Conservation (phyloP, 495 filamentous ascomycete genomes). For the Podospora pseudocomata region DNA sequence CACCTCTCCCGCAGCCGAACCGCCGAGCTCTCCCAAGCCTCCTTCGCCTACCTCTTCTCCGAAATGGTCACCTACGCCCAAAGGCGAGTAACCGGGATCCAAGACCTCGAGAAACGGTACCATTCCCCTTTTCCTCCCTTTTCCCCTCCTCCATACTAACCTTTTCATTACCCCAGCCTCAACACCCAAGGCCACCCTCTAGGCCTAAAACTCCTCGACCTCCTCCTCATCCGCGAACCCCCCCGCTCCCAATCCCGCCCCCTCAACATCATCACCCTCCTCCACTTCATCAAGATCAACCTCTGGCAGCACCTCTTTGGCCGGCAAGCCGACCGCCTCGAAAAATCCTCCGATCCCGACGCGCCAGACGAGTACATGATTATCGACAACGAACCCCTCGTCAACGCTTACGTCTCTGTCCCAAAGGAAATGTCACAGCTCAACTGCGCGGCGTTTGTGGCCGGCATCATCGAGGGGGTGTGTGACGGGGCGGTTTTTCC, state of each 20-base stretch:
- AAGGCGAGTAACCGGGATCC: conserved; percentile 80
- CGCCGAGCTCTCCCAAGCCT: conserved; percentile 81
- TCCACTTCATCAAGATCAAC: conserved; percentile 88
- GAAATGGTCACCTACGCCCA: conserved; percentile 98
- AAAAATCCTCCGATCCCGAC: conserved; percentile 74
- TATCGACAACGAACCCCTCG: conserved; percentile 91
- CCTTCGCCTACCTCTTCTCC: conserved; percentile 91
- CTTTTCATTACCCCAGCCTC: conserved; percentile 52
- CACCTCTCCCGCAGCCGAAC: conserved; percentile 84
- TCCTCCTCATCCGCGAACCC: conserved; percentile 78
- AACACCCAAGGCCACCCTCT: conserved; percentile 95
- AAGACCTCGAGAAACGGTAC: conserved; percentile 88
- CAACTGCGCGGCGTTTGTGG: conserved; percentile 94
- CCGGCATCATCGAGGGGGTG: conserved; percentile 91
- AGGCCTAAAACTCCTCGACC: conserved; percentile 89
- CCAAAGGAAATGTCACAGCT: conserved; percentile 93
- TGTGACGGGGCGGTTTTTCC: conserved; percentile 89
- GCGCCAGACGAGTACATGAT: conserved; percentile 97
- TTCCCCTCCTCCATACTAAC: not conserved
- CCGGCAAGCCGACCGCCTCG: conserved; percentile 84
- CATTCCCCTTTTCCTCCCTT: conserved; percentile 8
- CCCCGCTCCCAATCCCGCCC: conserved; percentile 68
- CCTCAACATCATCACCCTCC: conserved; percentile 81
- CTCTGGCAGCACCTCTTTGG: conserved; percentile 91
- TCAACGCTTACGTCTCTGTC: conserved; percentile 88